These are phyloP conservation scores for Erodium trifolium DNA, from an alignment of 441 rosid species.

Conservation along the genomic window DNA sequence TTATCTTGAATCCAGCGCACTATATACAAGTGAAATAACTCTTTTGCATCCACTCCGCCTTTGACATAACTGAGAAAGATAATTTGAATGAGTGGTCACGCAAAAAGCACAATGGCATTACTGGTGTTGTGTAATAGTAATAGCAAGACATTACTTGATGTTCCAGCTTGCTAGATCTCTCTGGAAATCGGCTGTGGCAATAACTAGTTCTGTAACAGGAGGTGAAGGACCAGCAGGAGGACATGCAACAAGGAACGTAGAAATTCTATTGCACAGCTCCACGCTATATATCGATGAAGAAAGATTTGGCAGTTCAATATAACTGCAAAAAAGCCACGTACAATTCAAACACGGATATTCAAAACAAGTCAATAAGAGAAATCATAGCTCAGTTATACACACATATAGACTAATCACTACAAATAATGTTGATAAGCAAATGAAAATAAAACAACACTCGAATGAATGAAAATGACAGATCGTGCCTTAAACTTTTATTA, in stretches of 20 bases:
- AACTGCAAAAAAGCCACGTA: constrained; percentile 43
- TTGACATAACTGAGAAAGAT: constrained; percentile 53
- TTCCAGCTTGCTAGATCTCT: constrained; percentile 82
- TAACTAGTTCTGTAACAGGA: constrained; percentile 78
- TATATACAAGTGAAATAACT: constrained; percentile 80
- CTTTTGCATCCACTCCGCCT: constrained; percentile 94
- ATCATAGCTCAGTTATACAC: constrained; percentile 13
- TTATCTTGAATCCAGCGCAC: constrained; percentile 95
- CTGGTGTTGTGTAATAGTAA: constrained; percentile 5
- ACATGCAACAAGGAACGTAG: constrained; percentile 77
- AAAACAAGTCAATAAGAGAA: constrained; percentile 6
- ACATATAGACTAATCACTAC: neutral
- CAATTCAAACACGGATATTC: neutral
- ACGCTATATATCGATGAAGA: constrained; percentile 82
- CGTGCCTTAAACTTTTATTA: no score
- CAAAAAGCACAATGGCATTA: constrained; percentile 9
- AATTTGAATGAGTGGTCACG: constrained; percentile 19
- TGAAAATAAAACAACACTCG: no score
- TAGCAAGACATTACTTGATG: constrained; percentile 30
- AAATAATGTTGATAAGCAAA: no score
- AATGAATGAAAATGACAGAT: neutral
- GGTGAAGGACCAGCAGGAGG: constrained; percentile 96
- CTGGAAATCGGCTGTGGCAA: constrained; percentile 91
- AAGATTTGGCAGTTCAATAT: constrained; percentile 79
- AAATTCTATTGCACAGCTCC: constrained; percentile 79